Percentiles rank a stretch among this genome's conserved stretches.
These are phyloP conservation scores for Aspergillus ellipticus DNA, from an alignment of 495 filamentous ascomycete species.

Conservation along the genomic window DNA sequence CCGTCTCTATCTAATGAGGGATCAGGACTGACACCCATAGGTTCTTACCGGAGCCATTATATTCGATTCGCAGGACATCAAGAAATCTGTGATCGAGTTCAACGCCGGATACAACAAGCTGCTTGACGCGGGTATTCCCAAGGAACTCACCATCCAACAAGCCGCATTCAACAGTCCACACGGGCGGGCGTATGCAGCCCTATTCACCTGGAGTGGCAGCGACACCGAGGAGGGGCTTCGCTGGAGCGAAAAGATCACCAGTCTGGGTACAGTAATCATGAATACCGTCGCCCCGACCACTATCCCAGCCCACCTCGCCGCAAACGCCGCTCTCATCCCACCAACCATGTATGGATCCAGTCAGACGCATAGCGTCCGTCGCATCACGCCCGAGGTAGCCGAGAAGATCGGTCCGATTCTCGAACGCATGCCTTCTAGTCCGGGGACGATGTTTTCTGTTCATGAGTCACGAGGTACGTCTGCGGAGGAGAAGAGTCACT, in stretches of 20 bases:
- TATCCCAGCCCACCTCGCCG: slow-evolving; percentile 17
- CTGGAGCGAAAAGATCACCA: slow-evolving; percentile 28
- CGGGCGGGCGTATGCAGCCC: slow-evolving; percentile 19
- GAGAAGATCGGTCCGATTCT: slow-evolving; percentile 20
- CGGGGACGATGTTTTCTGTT: slow-evolving; percentile 23
- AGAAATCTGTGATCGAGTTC: slow-evolving; percentile 17
- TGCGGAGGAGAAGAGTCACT: slow-evolving; percentile 1
- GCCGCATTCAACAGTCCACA: slow-evolving; percentile 20
- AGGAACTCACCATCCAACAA: slow-evolving; percentile 26
- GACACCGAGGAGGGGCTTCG: slow-evolving; percentile 23
- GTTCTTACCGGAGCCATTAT: slow-evolving; percentile 32
- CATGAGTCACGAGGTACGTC: slow-evolving; percentile 27
- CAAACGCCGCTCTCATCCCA: slow-evolving; percentile 16
- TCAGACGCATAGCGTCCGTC: slow-evolving; percentile 21
- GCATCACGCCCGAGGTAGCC: slow-evolving; percentile 19
- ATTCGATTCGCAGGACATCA: slow-evolving; percentile 27
- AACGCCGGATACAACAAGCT: slow-evolving; percentile 22
- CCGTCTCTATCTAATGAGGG: neutral
- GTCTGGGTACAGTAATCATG: slow-evolving; percentile 20
- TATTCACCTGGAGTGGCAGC: slow-evolving; percentile 29
- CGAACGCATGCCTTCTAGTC: slow-evolving; percentile 22
- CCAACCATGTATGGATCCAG: slow-evolving; percentile 16
- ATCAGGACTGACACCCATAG: slow-evolving; percentile 10
- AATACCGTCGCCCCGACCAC: slow-evolving; percentile 28
- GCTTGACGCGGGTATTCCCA: slow-evolving; percentile 18